Conservation (phyloP, 176 grass and related monocot genomes). For the Aegilops bicornis region DNA sequence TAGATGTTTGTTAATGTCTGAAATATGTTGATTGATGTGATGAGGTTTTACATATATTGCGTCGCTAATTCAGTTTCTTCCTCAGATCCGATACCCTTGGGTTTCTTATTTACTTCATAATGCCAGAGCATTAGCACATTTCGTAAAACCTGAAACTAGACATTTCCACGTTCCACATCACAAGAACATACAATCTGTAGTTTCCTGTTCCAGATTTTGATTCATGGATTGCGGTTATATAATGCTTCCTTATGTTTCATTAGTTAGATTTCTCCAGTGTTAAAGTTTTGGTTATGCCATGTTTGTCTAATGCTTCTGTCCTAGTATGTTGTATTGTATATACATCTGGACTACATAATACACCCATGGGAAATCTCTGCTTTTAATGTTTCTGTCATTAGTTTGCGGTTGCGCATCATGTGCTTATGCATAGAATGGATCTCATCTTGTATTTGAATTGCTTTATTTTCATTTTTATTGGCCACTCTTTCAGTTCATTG, state of each 20-base stretch:
- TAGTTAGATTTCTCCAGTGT: neutral
- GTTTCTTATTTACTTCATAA: neutral
- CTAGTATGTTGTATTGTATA: neutral
- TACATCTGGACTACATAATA: neutral
- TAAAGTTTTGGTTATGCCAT: neutral
- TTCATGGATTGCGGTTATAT: neutral
- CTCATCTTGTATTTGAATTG: neutral
- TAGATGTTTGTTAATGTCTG: conserved; percentile 6
- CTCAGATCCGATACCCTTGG: neutral
- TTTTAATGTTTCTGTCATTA: neutral
- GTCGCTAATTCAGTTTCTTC: neutral
- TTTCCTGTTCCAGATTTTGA: neutral
- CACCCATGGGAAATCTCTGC: neutral
- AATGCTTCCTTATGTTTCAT: neutral
- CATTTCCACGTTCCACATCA: neutral
- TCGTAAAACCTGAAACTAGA: neutral
- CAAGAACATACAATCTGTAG: neutral
- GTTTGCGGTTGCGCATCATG: neutral
- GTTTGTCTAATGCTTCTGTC: neutral
- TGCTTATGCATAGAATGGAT: neutral
- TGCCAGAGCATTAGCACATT: neutral
- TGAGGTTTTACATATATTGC: neutral
- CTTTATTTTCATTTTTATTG: neutral
- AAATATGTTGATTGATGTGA: conserved; percentile 24
- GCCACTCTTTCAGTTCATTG: neutral